phyloP scores from a whole-genome alignment of 345 rosid species.

The Sisymbrium irio region DNA sequence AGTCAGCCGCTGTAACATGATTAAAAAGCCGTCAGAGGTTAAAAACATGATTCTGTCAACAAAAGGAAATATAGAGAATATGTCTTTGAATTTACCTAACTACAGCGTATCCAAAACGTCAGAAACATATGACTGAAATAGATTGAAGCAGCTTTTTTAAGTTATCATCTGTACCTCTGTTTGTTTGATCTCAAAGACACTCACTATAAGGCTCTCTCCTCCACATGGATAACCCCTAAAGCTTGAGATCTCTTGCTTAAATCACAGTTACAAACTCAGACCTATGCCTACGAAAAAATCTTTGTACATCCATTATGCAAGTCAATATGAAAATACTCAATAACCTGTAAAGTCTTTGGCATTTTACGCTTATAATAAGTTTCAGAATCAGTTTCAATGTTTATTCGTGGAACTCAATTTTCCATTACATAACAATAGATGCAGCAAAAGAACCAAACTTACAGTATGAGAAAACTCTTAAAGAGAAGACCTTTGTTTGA shows the following conservation, averaged over 20 bases:
- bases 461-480: no score
- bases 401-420: no score
- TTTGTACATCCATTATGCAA: background rate
- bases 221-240: constrained; percentile 78
- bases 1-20: constrained; percentile 73
- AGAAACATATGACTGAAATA: background rate
- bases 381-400: background rate
- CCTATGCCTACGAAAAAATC: background rate
- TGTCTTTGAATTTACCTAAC: constrained; percentile 50
- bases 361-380: no score
- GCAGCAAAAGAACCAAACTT: no score
- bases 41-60: background rate
- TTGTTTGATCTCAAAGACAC: constrained; percentile 77
- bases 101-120: constrained; percentile 39
- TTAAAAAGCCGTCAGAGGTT: background rate
- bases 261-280: constrained; percentile 8
- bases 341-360: background rate
- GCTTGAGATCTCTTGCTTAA: constrained; percentile 80
- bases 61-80: background rate
- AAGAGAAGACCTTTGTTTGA: constrained; percentile 62
- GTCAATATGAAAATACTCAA: background rate
- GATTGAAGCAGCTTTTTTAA: background rate
- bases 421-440: no score
- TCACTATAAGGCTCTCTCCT: constrained; percentile 66
- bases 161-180: constrained; percentile 51